phyloP scores from a whole-genome alignment of 2,329 filamentous ascomycete species.

The Apiospora pterosperma region DNA sequence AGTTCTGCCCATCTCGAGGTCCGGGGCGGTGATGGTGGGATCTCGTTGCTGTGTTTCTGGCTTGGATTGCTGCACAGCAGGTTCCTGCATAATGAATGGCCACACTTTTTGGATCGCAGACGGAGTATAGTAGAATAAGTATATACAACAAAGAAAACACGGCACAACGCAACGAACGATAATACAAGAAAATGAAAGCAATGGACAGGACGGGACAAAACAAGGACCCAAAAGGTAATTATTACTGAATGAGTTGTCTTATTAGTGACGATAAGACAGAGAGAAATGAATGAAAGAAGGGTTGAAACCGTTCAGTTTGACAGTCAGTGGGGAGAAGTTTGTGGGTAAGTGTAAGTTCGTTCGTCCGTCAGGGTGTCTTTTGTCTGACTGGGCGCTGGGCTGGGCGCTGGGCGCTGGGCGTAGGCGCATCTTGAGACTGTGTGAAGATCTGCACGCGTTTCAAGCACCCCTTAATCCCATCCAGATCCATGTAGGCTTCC shows the following conservation, averaged over 20 bases:
- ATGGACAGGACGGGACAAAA: constrained; percentile 1
- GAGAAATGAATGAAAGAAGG: background rate
- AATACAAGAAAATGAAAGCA: background rate
- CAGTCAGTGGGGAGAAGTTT: background rate
- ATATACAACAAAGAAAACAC: background rate
- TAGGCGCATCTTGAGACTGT: constrained; percentile 3
- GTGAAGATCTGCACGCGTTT: background rate
- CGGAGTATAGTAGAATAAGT: background rate
- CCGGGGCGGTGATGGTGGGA: background rate
- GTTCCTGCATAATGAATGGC: background rate
- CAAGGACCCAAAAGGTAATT: constrained; percentile 1
- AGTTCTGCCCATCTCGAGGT: background rate
- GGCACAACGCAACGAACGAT: background rate
- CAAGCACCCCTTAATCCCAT: background rate
- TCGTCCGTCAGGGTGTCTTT: background rate
- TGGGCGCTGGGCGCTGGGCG: background rate
- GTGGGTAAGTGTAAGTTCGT: background rate
- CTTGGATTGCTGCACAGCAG: background rate
- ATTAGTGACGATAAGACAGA: background rate
- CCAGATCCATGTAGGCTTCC: background rate
- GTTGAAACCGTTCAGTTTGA: background rate
- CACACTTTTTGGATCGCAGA: background rate
- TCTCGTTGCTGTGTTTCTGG: background rate
- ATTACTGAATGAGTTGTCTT: background rate
- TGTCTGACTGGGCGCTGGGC: background rate